These are phyloP conservation scores for Blastobotrys niveus DNA, from an alignment of 1,139 yeast species.

Conservation along the genomic window DNA sequence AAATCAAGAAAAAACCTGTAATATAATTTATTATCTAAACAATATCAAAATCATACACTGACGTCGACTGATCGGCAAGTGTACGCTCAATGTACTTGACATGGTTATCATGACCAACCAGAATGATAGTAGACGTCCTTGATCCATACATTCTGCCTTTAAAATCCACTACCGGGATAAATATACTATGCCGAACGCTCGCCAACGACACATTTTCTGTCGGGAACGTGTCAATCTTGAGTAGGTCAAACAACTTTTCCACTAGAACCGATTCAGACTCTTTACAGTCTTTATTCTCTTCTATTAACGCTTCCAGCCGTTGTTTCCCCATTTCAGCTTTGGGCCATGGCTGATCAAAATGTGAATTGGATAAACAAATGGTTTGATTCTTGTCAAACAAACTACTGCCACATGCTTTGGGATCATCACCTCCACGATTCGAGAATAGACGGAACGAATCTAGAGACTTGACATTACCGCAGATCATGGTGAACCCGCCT, in stretches of 20 bases:
- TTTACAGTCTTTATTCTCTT: slow-evolving; percentile 27
- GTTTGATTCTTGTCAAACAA: slow-evolving; percentile 26
- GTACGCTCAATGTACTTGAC: slow-evolving; percentile 44
- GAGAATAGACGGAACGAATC: slow-evolving; percentile 4
- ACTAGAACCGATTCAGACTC: slow-evolving; percentile 43
- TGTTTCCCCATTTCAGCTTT: slow-evolving; percentile 54
- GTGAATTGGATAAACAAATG: slow-evolving; percentile 61
- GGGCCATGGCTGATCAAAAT: slow-evolving; percentile 61
- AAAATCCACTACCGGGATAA: slow-evolving; percentile 45
- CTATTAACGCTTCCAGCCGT: slow-evolving; percentile 40
- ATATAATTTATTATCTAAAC: not conserved
- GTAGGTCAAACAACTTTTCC: slow-evolving; percentile 47
- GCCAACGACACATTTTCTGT: slow-evolving; percentile 20
- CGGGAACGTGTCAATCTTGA: slow-evolving; percentile 46
- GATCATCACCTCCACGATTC: slow-evolving; percentile 20
- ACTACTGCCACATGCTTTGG: no score
- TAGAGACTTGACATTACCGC: slow-evolving; percentile 41
- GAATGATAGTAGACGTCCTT: slow-evolving; percentile 75
- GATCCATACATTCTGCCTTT: slow-evolving; percentile 58
- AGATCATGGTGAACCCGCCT: slow-evolving; percentile 81
- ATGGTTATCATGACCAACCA: slow-evolving; percentile 40
- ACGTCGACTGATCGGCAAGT: slow-evolving; percentile 14
- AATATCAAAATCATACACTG: slow-evolving; percentile 12
- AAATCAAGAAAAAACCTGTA: no score
- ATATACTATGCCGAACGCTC: slow-evolving; percentile 52